Base-by-base conservation (phyloP, 345 rosid species). In the Pseudoturritis turrita region DNA sequence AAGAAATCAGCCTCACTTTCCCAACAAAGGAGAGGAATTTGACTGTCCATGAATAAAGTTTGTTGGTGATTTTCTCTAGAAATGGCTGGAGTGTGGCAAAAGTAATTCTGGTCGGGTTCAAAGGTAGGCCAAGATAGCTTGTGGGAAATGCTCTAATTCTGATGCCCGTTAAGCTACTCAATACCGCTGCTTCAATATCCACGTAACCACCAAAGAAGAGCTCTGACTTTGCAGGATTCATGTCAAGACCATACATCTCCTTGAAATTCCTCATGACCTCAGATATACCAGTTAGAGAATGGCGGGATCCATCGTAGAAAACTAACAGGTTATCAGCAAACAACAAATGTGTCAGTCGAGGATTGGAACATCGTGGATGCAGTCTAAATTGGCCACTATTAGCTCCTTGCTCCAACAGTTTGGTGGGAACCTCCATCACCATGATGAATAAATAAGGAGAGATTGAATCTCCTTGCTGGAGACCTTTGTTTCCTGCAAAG, bases 111-210 rank as follows among this genome's bases (percentile, higher is more conserved):
- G 14, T 10, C 7, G 28, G 53, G 2, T 49, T 49, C 0, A 49
- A 26, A 1, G 53, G 28, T 0, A 49, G 3, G 0, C 53, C 53
- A 4, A 47, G 28, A 4, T 47, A 47, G 4, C 53, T 4, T 0
- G 28, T 49, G 1, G 28, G 28, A 1, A 49, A 49, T 1, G 25
- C 11, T 4, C n/a, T 28, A 1, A 45, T 1, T 0, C 4, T 18
- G 5, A 45, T 18, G 0, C 23, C 51, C 1, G 51, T 3, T 17
- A 18, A 3, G 5, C 10, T n/a, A 18, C 23, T 45, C 4, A 45
- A 3, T 0, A 7, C 4, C 0, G 4, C 0, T 0, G 13, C 23
- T 0, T 45, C 23, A 0, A 2, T 4, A 1, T 18, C 13, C 1
- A 22, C 7, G 2, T 45, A 45, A 0, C 23, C 51, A 1, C 51